These are phyloP conservation scores for Citrus maxima DNA, from an alignment of 345 rosid genomes.

Conservation along the genomic window DNA sequence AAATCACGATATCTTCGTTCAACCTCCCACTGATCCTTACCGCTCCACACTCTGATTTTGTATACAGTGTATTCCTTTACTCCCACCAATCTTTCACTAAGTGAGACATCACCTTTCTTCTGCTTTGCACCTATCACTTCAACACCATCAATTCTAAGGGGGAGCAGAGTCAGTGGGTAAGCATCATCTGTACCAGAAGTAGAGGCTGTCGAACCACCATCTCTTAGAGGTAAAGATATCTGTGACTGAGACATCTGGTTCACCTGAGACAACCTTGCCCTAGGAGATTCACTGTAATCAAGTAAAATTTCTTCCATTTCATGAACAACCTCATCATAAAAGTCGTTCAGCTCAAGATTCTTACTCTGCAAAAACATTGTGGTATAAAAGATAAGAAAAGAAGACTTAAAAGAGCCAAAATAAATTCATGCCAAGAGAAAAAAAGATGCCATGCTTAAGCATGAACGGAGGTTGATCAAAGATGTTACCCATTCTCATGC, in stretches of 20 bases:
- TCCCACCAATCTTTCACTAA: conserved; percentile 94
- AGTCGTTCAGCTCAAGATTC: conserved; percentile 51
- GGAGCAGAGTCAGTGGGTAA: conserved; percentile 31
- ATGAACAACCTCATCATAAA: conserved; percentile 81
- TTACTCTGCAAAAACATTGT: conserved; percentile 47
- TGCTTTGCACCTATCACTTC: conserved; percentile 92
- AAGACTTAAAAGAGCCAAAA: conserved; percentile 8
- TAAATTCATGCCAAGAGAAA: not conserved
- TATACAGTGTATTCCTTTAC: conserved; percentile 91
- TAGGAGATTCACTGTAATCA: conserved; percentile 69
- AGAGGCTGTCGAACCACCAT: conserved; percentile 77
- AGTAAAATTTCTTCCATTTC: conserved; percentile 98
- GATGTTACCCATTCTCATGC: not conserved
- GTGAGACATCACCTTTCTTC: conserved; percentile 86
- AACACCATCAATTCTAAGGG: conserved; percentile 61
- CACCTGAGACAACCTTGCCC: conserved; percentile 52
- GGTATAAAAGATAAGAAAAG: conserved; percentile 18
- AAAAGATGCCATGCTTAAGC: not conserved
- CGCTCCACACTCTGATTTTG: conserved; percentile 72
- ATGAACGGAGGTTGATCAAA: not conserved
- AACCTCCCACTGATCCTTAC: conserved; percentile 81
- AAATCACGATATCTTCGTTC: conserved; percentile 96
- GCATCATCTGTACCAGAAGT: conserved; percentile 52
- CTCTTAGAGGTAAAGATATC: conserved; percentile 54
- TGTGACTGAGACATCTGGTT: conserved; percentile 48